Percentiles rank a stretch among this genome's conserved stretches.
phyloP scores from a whole-genome alignment of 2,329 filamentous ascomycete species.

The Diplodia corticola region DNA sequence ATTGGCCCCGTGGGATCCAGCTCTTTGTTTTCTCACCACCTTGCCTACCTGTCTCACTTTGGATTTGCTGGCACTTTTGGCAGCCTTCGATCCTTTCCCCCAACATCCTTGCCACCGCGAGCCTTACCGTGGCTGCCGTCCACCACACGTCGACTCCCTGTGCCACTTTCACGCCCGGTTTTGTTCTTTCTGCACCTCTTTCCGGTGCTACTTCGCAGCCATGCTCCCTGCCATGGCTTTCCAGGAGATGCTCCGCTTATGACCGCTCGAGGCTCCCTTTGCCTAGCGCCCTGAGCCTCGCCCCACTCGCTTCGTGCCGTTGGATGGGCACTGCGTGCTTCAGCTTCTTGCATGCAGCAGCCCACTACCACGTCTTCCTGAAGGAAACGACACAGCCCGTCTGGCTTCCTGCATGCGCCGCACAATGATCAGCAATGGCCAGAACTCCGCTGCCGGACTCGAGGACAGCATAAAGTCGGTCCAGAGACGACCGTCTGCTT shows the following conservation, averaged over 20 bases:
- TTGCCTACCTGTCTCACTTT: conserved; percentile 8
- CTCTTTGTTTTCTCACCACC: conserved; percentile 7
- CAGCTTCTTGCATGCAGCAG: background rate
- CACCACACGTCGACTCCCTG: background rate
- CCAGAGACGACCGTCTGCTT: background rate
- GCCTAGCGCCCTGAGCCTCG: background rate
- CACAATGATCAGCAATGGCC: background rate
- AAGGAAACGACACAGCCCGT: background rate
- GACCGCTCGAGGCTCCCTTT: background rate
- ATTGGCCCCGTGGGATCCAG: background rate
- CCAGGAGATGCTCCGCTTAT: background rate
- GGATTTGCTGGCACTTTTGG: background rate
- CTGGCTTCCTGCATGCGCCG: background rate
- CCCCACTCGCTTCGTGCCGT: background rate
- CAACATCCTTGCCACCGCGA: background rate
- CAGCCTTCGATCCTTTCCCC: background rate
- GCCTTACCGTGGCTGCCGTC: background rate
- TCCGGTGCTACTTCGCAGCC: background rate
- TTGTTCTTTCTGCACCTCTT: background rate
- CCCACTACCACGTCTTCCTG: background rate
- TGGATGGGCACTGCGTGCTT: background rate
- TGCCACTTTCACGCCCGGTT: background rate
- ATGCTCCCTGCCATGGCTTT: background rate
- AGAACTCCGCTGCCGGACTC: background rate
- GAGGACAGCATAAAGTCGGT: background rate